phyloP scores from a whole-genome alignment of 1,284 basidiomycete genomes.

The Pseudozyma thailandica region DNA sequence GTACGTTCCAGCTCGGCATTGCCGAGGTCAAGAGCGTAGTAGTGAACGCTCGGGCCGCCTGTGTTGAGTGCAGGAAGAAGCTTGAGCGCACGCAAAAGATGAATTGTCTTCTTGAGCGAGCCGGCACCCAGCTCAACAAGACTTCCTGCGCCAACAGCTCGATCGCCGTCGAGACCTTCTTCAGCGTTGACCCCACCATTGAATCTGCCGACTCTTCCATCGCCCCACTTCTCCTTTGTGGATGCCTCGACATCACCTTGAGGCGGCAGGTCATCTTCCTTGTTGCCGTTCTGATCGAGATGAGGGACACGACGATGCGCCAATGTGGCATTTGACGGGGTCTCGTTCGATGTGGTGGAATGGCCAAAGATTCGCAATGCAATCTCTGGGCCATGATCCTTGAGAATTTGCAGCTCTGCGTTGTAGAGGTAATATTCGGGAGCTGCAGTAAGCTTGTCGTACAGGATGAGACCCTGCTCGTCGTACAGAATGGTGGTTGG shows the following conservation, averaged over 20 bases:
- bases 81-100: slow-evolving; percentile 80
- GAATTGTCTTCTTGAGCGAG: slow-evolving; percentile 75
- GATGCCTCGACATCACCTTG: slow-evolving; percentile 13
- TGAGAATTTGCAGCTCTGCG: slow-evolving; percentile 71
- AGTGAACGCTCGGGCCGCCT: slow-evolving; percentile 75
- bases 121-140: slow-evolving; percentile 58
- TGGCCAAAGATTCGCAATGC: slow-evolving; percentile 65
- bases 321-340: slow-evolving; percentile 1
- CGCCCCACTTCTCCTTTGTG: slow-evolving; percentile 70
- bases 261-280: slow-evolving; percentile 24
- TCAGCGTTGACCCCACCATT: slow-evolving; percentile 74
- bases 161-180: slow-evolving; percentile 70
- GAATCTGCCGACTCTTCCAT: slow-evolving; percentile 78
- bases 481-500: slow-evolving; percentile 90
- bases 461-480: slow-evolving; percentile 81
- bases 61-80: slow-evolving; percentile 50
- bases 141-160: slow-evolving; percentile 65
- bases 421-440: slow-evolving; percentile 89
- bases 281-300: slow-evolving; percentile 68
- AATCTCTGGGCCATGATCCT: slow-evolving; percentile 71
- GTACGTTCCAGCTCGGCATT: slow-evolving; percentile 85
- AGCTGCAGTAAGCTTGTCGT: slow-evolving; percentile 71
- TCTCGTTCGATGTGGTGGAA: slow-evolving; percentile 68
- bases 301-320: slow-evolving; percentile 12
- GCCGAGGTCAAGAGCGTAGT: slow-evolving; percentile 94